phyloP scores from a whole-genome alignment of 1,284 basidiomycete genomes.

The Moesziomyces globuligerus region DNA sequence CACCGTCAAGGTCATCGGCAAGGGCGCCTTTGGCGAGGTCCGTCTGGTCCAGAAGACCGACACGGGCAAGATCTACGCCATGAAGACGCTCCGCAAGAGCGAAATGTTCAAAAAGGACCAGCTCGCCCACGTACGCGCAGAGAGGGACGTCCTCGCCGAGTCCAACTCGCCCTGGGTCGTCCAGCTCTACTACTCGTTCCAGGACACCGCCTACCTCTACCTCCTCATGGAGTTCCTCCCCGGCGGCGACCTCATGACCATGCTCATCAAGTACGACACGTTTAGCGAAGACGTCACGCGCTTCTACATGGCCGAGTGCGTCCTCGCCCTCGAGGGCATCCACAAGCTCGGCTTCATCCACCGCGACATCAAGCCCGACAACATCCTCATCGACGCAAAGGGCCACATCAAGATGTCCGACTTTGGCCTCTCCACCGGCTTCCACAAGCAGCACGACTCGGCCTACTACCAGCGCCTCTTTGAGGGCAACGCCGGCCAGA shows the following conservation, averaged over 20 bases:
- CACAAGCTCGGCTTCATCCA: constrained; percentile 99
- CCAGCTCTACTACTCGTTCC: constrained; percentile 98
- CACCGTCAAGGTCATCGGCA: constrained; percentile 98
- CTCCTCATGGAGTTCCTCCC: constrained; percentile 99
- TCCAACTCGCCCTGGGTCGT: constrained; percentile 98
- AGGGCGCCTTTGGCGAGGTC: constrained; percentile 98
- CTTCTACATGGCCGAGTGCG: constrained; percentile 99
- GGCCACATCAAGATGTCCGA: constrained; percentile 96
- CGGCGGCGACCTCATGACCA: constrained; percentile 96
- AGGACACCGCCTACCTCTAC: constrained; percentile 94
- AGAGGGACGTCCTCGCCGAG: constrained; percentile 95
- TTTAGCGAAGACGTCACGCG: constrained; percentile 98
- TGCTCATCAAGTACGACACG: constrained; percentile 99
- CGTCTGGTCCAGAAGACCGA: constrained; percentile 95
- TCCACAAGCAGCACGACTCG: constrained; percentile 93
- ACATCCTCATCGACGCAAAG: constrained; percentile 92
- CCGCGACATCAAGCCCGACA: constrained; percentile 94
- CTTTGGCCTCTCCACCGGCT: constrained; percentile 92
- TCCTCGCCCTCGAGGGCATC: constrained; percentile 96
- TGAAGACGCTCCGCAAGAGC: constrained; percentile 97
- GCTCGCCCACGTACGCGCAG: constrained; percentile 98
- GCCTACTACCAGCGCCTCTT: constrained; percentile 94
- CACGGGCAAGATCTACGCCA: constrained; percentile 97
- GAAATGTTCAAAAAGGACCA: constrained; percentile 99
- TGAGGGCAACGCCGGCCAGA: constrained; percentile 70